phyloP scores from a whole-genome alignment of 768 basidiomycete species.

The Lentinula detonsa region DNA sequence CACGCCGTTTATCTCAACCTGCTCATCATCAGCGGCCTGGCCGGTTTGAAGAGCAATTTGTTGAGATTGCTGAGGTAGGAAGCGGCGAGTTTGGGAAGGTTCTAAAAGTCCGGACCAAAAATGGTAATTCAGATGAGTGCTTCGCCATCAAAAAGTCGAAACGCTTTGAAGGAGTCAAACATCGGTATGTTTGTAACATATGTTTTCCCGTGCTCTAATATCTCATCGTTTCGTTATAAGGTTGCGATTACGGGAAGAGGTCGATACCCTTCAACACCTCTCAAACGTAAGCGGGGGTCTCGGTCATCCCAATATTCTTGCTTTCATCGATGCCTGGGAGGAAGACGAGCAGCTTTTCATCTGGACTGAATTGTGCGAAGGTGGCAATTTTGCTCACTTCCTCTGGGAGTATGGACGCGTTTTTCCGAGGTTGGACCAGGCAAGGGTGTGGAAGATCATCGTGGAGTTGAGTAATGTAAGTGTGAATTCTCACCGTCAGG shows the following conservation, averaged over 20 bases:
- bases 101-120: conserved; percentile 74
- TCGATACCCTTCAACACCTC: conserved; percentile 83
- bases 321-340: conserved; percentile 95
- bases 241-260: conserved; percentile 88
- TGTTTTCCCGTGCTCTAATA: conserved; percentile 7
- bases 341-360: conserved; percentile 84
- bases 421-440: conserved; percentile 85
- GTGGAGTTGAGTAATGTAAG: conserved; percentile 85
- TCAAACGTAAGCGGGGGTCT: conserved; percentile 30
- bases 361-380: conserved; percentile 89
- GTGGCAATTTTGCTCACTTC: conserved; percentile 89
- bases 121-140: conserved; percentile 41
- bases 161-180: conserved; percentile 83
- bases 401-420: conserved; percentile 85
- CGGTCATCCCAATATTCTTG: conserved; percentile 76
- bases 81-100: conserved; percentile 93
- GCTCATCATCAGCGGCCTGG: conserved; percentile 46
- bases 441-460: conserved; percentile 93
- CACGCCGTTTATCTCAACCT: conserved; percentile 30
- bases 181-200: conserved; percentile 55
- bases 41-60: conserved; percentile 76
- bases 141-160: conserved; percentile 95
- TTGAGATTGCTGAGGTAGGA: conserved; percentile 76
- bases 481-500: conserved; percentile 14
- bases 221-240: conserved; percentile 28